A percentile compares a stretch with the other conserved stretches of the same genome.
Conservation (phyloP, 2,329 filamentous ascomycete species). For the Hymenoscyphus occultus region DNA sequence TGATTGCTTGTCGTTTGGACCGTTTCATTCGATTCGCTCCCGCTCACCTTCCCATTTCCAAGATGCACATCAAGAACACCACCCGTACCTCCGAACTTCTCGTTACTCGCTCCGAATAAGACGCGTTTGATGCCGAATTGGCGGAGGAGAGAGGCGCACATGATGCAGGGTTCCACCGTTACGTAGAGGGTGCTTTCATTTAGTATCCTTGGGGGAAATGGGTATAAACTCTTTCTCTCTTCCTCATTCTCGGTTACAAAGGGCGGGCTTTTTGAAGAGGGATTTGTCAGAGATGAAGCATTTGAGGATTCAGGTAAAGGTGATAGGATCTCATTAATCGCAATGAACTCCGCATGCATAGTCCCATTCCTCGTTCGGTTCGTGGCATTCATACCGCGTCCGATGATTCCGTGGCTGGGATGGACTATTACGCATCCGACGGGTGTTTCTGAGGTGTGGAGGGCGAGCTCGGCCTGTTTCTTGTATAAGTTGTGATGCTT, state of each 20-base stretch:
- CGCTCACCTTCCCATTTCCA: slow-evolving; percentile 23
- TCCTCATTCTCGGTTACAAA: neutral
- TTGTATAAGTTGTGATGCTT: slow-evolving; percentile 1
- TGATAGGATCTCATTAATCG: slow-evolving; percentile 62
- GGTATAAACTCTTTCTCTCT: neutral
- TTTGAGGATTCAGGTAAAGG: slow-evolving; percentile 40
- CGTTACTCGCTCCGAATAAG: slow-evolving; percentile 93
- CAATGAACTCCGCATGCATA: slow-evolving; percentile 92
- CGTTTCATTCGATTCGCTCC: slow-evolving; percentile 36
- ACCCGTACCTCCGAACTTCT: slow-evolving; percentile 94
- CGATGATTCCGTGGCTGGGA: slow-evolving; percentile 65
- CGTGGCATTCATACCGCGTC: slow-evolving; percentile 93
- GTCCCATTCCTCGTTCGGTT: slow-evolving; percentile 90
- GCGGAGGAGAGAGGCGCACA: slow-evolving; percentile 90
- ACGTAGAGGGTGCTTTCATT: slow-evolving; percentile 80
- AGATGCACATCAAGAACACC: slow-evolving; percentile 83
- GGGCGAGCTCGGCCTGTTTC: slow-evolving; percentile 74
- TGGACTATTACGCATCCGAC: slow-evolving; percentile 94
- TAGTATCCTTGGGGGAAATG: slow-evolving; percentile 46
- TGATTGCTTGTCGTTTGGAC: neutral
- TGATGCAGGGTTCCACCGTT: slow-evolving; percentile 97
- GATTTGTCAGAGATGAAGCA: slow-evolving; percentile 6
- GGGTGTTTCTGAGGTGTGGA: slow-evolving; percentile 85
- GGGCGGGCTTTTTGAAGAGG: neutral
- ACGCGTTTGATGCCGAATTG: slow-evolving; percentile 87